Conservation (phyloP, 306 rosid genomes). For the Myrica gale region DNA sequence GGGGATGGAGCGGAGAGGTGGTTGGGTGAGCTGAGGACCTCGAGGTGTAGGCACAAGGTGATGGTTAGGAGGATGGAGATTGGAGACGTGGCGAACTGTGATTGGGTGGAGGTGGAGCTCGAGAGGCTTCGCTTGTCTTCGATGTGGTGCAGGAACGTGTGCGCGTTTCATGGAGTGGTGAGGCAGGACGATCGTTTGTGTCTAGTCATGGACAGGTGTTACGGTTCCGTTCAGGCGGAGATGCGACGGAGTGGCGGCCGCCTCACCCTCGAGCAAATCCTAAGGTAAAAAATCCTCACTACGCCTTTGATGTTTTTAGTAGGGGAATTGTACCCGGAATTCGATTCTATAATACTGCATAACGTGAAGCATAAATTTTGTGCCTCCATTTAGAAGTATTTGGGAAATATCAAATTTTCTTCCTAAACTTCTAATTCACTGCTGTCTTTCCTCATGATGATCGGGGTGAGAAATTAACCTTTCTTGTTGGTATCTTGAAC, state of each 20-base stretch:
- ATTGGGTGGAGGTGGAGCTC: conserved; percentile 77
- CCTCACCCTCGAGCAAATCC: conserved; percentile 94
- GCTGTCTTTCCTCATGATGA: not conserved
- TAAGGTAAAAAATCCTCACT: conserved; percentile 46
- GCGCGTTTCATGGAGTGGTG: conserved; percentile 86
- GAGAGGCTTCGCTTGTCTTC: conserved; percentile 84
- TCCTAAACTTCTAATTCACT: not conserved
- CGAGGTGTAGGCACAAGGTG: conserved; percentile 68
- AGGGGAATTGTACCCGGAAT: not conserved
- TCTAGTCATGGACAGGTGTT: conserved; percentile 82
- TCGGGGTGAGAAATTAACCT: not conserved
- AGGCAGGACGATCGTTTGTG: conserved; percentile 68
- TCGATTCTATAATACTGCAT: not conserved
- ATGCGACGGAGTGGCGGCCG: conserved; percentile 92
- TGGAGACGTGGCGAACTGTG: conserved; percentile 62
- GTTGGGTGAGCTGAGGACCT: conserved; percentile 38
- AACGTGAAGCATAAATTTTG: not conserved
- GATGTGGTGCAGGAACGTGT: conserved; percentile 96
- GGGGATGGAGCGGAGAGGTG: conserved; percentile 71
- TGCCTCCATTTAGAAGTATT: not conserved
- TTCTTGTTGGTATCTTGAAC: not conserved
- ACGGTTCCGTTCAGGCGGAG: conserved; percentile 91
- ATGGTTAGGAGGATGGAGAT: conserved; percentile 72
- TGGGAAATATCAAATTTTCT: not conserved
- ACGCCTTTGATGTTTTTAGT: conserved; percentile 1